A percentile compares a stretch with the other conserved stretches of the same genome.
phyloP scores from a whole-genome alignment of 2,329 filamentous ascomycete genomes.

The Penicillium glabrum region DNA sequence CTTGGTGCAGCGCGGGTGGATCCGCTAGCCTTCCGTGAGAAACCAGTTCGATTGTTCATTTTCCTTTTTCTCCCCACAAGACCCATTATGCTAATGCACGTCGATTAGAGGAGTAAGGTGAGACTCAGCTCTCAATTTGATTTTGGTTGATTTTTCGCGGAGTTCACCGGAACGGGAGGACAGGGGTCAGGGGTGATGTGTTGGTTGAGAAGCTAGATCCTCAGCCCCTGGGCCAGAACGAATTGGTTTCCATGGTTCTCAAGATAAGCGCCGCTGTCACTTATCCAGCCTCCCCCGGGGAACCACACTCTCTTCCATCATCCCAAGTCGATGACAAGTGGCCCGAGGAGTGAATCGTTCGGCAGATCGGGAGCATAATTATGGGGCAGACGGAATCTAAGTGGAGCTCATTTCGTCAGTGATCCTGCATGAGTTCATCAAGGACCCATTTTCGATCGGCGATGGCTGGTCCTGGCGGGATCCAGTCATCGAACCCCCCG shows the following conservation, averaged over 20 bases:
- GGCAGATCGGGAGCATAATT: conserved; percentile 6
- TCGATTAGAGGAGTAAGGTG: conserved; percentile 7
- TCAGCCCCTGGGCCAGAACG: not conserved
- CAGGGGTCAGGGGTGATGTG: not conserved
- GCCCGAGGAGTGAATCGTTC: conserved; percentile 1
- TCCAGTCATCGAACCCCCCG: not conserved
- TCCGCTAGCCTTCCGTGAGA: not conserved
- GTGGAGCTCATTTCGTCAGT: conserved; percentile 15
- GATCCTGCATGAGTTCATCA: conserved; percentile 12
- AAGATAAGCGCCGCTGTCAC: not conserved
- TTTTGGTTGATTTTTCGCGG: conserved; percentile 2
- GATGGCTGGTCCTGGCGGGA: not conserved
- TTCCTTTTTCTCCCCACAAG: not conserved
- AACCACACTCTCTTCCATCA: not conserved
- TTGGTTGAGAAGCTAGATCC: not conserved
- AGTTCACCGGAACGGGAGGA: conserved; percentile 6
- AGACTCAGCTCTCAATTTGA: not conserved
- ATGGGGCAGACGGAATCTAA: conserved; percentile 1
- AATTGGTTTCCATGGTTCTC: not conserved
- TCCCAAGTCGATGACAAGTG: not conserved
- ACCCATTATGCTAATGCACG: conserved; percentile 17
- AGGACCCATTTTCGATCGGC: conserved; percentile 7
- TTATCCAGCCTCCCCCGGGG: not conserved
- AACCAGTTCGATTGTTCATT: not conserved
- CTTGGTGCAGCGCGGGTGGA: conserved; percentile 1